Conservation (phyloP, 2,329 filamentous ascomycete species). For the Aspergillus niger region DNA sequence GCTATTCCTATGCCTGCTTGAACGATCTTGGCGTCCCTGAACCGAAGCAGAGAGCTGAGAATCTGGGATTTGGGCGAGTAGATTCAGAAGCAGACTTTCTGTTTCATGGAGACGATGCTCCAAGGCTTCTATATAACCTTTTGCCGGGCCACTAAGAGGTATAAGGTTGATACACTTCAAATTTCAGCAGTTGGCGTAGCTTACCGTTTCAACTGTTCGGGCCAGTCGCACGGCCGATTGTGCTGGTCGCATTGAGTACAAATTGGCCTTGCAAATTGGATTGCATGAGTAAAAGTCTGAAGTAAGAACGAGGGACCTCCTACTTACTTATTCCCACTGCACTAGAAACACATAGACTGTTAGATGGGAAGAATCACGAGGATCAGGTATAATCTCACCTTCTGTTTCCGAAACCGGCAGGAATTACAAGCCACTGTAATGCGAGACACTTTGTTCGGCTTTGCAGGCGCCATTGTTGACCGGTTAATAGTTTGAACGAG, state of each 20-base stretch:
- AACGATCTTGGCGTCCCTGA: background rate
- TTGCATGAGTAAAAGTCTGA: constrained; percentile 2
- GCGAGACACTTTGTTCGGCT: constrained; percentile 33
- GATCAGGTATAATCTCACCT: constrained; percentile 29
- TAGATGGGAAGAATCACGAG: background rate
- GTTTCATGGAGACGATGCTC: constrained; percentile 48
- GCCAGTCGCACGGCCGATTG: constrained; percentile 41
- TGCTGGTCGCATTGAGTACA: constrained; percentile 40
- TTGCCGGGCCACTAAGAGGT: constrained; percentile 45
- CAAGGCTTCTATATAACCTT: constrained; percentile 49
- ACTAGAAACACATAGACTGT: constrained; percentile 21
- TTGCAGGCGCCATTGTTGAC: constrained; percentile 10
- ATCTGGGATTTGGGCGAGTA: constrained; percentile 38
- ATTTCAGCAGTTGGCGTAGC: background rate
- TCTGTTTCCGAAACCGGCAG: constrained; percentile 47
- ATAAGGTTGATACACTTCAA: background rate
- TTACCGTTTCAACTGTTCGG: constrained; percentile 42
- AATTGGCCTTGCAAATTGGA: constrained; percentile 30
- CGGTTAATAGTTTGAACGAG: constrained; percentile 5
- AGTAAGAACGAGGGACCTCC: constrained; percentile 7
- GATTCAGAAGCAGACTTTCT: constrained; percentile 42
- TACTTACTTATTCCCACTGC: constrained; percentile 43
- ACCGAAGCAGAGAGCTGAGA: constrained; percentile 33
- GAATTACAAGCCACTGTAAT: constrained; percentile 46
- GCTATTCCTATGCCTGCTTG: background rate